A percentile compares a stretch with the other conserved stretches of the same genome.
Conservation (phyloP, 352 stramenopile species). For the Phytophthora macrochlamydospora region DNA sequence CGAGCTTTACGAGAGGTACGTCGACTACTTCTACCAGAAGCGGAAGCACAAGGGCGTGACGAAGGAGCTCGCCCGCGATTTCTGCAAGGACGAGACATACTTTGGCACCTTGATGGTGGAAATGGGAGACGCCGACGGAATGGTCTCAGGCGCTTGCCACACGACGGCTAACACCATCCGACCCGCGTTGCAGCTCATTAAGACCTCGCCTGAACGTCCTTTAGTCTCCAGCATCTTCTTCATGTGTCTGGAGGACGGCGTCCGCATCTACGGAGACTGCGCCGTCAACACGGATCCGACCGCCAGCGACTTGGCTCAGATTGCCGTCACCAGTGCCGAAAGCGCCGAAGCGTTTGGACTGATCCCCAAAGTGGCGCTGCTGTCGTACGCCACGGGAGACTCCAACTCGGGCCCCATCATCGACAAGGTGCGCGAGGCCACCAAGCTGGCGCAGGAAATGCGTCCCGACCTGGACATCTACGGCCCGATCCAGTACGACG, state of each 20-base stretch:
- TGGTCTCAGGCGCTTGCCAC: conserved; percentile 87
- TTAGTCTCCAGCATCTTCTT: conserved; percentile 89
- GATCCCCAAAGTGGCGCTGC: conserved; percentile 80
- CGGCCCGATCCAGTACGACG: conserved; percentile 89
- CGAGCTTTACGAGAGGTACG: conserved; percentile 62
- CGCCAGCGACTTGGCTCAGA: conserved; percentile 76
- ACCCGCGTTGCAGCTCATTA: conserved; percentile 88
- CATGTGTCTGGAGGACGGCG: conserved; percentile 86
- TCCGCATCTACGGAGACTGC: conserved; percentile 87
- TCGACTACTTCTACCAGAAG: conserved; percentile 68
- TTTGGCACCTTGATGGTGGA: conserved; percentile 91
- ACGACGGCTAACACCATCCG: conserved; percentile 90
- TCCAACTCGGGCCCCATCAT: conserved; percentile 83
- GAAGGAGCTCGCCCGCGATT: conserved; percentile 55
- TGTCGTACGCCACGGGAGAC: conserved; percentile 86
- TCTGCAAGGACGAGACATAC: conserved; percentile 66
- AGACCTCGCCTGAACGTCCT: conserved; percentile 66
- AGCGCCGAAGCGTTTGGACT: conserved; percentile 81
- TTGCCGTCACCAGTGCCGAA: conserved; percentile 77
- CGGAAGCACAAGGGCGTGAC: conserved; percentile 88
- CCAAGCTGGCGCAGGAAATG: conserved; percentile 64
- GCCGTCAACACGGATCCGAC: conserved; percentile 86
- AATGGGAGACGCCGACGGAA: conserved; percentile 77
- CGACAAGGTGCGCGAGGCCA: conserved; percentile 87
- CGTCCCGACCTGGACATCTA: conserved; percentile 82